Base-by-base conservation (phyloP, 768 basidiomycete species). In the Asterophora parasitica region DNA sequence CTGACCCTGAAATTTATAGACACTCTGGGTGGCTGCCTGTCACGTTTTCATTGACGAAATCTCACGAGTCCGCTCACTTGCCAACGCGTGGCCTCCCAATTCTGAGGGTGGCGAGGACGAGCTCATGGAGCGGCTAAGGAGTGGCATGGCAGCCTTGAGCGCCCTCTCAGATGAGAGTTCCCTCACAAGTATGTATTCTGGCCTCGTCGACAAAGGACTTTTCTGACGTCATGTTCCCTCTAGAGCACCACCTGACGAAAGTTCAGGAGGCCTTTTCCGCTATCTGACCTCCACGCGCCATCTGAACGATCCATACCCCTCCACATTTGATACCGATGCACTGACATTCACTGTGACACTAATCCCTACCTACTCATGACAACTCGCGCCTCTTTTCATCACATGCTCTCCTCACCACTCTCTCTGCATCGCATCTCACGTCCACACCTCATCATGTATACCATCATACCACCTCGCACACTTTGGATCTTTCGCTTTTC, bases 11-110 rank as follows among this genome's bases (percentile, higher is more conserved):
- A 49, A 43, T 48, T 52, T 43, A 32, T 52, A 76, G 74, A 73
- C 71, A 4, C 58, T 77, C 7, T 77, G 75, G 74, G 66, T 68
- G 61, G 65, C 63, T 36, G 73, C 75, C 28, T 74, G 72, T 53
- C 64, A 69, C 38, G 67, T 76, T 27, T 70, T 77, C 56, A 68
- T 75, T 40, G 70, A 71, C 39, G 76, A 75, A 56, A 69, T 78
- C 35, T 69, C 68, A 34, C 62, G 70, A 26, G 57, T 72, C 19
- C 71, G 73, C 16, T 58, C 67, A n/a, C 51, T 64, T 16, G 60
- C 61, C 31, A 56, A 54, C 17, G 47, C 58, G 4, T 70, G 68
- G 69, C 59, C 65, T 4, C 58, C 59, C 4, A 48, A 61, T 11
- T 17, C 58, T 27, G 52, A 60, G 11, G 55, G 55, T 7, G 50